Base-by-base conservation (phyloP, 2,329 filamentous ascomycete genomes). In the Cordyceps farinosa region DNA sequence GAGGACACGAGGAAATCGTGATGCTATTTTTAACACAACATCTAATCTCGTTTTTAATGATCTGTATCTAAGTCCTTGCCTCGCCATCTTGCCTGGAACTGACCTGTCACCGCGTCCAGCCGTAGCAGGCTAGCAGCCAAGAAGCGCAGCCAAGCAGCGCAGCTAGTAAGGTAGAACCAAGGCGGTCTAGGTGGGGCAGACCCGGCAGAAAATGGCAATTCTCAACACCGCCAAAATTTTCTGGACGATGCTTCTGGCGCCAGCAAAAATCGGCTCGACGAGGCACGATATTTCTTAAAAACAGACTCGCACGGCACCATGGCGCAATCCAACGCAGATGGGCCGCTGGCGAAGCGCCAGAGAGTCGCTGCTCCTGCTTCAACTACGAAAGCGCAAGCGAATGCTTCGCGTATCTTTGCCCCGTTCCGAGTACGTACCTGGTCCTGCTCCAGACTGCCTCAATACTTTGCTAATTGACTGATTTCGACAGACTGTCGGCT, bases 331-430 rank as follows among this genome's bases (percentile, higher is more conserved):
- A 82, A 84, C 62, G 78, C 80, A 68, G 84, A 87, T 69, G 78
- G 81, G 64, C 90, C 87, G 61, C 77, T 89, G 68, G 82, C 83
- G 65, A 97, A 97, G 81, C 87, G 92, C 67, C 90, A 92, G 76
- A 92, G 89, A 78, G 78, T 87, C 64, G 77, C 79, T 66, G 76
- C 80, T 9, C 68, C 67, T 7, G 68, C 72, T 59, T 71, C 76
- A 62, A 58, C 75, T 70, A 68, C 76, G 51, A 71, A 80, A 67
- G 66, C 76, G 67, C 65, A 78, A n/a, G 68, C 70, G 61, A 75
- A 79, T 70, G 83, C 84, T 62, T 96, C 93, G 11, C 86, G 87
- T 73, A 92, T 98, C 69, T 98, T 99, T 80, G 90, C 93, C 70
- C 94, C 95, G 1, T 98, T 94, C 78, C 82, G 95, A 76, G 92